Evolutionary conservation across 805 yeast species (phyloP).

Genomic region (Metschnikowia cerradonensis): DNA sequence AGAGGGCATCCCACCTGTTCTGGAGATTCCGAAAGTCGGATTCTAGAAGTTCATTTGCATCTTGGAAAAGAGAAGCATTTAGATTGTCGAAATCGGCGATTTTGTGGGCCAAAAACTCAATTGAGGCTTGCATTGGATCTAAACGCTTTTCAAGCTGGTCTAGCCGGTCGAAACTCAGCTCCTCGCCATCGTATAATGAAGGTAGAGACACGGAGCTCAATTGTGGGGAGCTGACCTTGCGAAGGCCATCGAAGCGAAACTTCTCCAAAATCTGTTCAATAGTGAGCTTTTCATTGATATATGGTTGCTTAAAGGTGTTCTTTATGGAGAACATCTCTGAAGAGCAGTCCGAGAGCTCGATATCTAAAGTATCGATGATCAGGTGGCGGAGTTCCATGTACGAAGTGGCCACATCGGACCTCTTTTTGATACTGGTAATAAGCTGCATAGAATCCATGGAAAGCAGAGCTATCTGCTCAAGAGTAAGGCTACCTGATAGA

Average conservation of each 20-base stretch:
- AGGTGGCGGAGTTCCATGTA: conserved; percentile 9
- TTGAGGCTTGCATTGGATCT: conserved; percentile 11
- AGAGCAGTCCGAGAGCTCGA: conserved; percentile 7
- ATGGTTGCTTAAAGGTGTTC: neutral
- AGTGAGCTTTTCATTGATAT: conserved; percentile 2
- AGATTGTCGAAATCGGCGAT: conserved; percentile 5
- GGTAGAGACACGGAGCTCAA: neutral
- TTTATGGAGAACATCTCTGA: neutral
- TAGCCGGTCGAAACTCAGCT: neutral
- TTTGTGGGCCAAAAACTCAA: conserved; percentile 9
- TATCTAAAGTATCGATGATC: conserved; percentile 5
- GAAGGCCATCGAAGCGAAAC: conserved; percentile 3
- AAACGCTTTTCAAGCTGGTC: neutral
- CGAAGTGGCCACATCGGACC: conserved; percentile 7
- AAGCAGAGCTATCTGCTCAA: conserved; percentile 1
- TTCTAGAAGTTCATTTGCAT: neutral
- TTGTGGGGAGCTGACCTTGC: neutral
- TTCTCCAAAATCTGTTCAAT: conserved; percentile 6
- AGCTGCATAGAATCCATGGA: conserved; percentile 8
- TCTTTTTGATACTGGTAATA: neutral
- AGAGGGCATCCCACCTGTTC: conserved; percentile 8
- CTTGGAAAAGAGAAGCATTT: conserved; percentile 1
- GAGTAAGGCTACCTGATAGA: neutral
- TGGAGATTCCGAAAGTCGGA: conserved; percentile 2
- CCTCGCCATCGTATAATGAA: neutral